Percentiles rank a stretch among this genome's conserved stretches.
phyloP scores from a whole-genome alignment of 2,329 filamentous ascomycete genomes.

The Diaporthe eres region DNA sequence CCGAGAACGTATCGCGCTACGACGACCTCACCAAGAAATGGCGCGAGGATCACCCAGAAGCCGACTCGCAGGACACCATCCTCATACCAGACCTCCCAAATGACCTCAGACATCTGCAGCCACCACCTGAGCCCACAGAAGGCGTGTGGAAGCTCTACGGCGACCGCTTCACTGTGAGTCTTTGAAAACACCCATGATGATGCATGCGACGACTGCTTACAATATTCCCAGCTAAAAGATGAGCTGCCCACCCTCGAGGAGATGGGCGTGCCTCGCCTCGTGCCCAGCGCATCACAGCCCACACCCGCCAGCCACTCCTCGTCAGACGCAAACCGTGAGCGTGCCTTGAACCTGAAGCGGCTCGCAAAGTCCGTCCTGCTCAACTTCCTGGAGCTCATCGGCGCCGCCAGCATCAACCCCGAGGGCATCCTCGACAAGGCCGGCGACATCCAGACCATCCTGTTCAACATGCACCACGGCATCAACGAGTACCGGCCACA shows the following conservation, averaged over 20 bases:
- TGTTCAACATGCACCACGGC: slow-evolving; percentile 93
- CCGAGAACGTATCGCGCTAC: slow-evolving; percentile 76
- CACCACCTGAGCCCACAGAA: slow-evolving; percentile 80
- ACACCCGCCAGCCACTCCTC: slow-evolving; percentile 54
- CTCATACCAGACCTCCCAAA: slow-evolving; percentile 70
- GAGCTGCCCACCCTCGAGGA: slow-evolving; percentile 77
- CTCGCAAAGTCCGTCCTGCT: slow-evolving; percentile 88
- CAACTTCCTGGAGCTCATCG: slow-evolving; percentile 89
- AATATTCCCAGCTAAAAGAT: slow-evolving; percentile 64
- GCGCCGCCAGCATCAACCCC: slow-evolving; percentile 78
- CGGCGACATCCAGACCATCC: slow-evolving; percentile 82
- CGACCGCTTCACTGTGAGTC: slow-evolving; percentile 68
- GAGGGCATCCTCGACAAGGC: slow-evolving; percentile 77
- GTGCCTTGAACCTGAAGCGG: slow-evolving; percentile 78
- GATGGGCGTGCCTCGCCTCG: slow-evolving; percentile 78
- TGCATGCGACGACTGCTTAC: not conserved
- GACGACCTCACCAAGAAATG: slow-evolving; percentile 58
- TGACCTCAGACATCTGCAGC: slow-evolving; percentile 83
- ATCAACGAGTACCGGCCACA: slow-evolving; percentile 96
- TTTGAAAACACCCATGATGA: slow-evolving; percentile 29
- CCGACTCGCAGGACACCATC: slow-evolving; percentile 45
- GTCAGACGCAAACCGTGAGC: slow-evolving; percentile 71
- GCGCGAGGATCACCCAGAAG: slow-evolving; percentile 50
- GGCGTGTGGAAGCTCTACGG: slow-evolving; percentile 84
- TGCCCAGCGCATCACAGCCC: slow-evolving; percentile 39